These are phyloP conservation scores for Stachybotrys chartarum DNA, from an alignment of 2,329 filamentous ascomycete genomes.

Conservation along the genomic window DNA sequence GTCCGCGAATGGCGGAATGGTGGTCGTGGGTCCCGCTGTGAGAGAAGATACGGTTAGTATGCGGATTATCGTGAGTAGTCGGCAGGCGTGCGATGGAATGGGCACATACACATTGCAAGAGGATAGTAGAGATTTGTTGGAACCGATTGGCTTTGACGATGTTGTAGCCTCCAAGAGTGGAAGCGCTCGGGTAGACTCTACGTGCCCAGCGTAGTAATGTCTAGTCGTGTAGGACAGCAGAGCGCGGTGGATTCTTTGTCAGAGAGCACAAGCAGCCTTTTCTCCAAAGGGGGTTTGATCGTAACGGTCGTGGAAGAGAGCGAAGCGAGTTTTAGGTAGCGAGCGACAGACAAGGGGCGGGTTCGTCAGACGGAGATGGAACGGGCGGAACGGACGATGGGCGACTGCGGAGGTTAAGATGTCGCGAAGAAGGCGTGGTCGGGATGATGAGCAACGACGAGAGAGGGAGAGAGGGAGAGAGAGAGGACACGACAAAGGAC, in stretches of 20 bases:
- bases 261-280: no score
- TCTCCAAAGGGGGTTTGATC: no score
- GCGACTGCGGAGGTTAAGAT: neutral
- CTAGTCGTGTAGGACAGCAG: neutral
- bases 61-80: constrained; percentile 24
- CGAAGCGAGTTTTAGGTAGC: neutral
- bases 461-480: neutral
- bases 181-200: neutral
- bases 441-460: neutral
- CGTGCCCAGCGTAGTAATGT: neutral
- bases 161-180: neutral
- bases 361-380: neutral
- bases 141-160: neutral
- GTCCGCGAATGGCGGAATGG: constrained; percentile 47
- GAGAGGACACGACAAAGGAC: neutral
- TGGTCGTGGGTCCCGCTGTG: constrained; percentile 27
- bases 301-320: neutral
- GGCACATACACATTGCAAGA: neutral
- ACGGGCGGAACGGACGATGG: neutral
- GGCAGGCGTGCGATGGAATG: neutral
- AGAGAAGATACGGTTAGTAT: constrained; percentile 1
- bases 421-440: neutral
- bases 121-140: no score
- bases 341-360: neutral
- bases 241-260: no score